A percentile compares a stretch with the other conserved stretches of the same genome.
phyloP scores from a whole-genome alignment of 75 land plant genomes.

The Isoetes taiwanensis region DNA sequence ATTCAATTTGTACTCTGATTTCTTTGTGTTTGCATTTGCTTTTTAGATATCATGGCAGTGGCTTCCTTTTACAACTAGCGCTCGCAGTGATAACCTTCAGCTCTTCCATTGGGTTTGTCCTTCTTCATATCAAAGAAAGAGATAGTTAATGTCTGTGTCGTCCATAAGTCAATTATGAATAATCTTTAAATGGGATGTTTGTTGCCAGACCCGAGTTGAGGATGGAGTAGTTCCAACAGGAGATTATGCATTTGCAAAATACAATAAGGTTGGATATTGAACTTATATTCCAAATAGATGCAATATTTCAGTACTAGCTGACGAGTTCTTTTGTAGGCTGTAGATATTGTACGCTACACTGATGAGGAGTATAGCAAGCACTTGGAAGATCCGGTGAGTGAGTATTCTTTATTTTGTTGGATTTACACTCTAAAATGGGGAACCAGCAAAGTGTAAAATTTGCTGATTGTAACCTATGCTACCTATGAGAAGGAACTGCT shows the following conservation, averaged over 20 bases:
- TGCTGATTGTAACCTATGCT: too few species aligned
- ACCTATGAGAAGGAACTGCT: too few species aligned
- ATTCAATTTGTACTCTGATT: too few species aligned
- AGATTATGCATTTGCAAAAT: conserved; percentile 87
- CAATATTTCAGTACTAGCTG: not conserved
- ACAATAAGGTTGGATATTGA: conserved; percentile 53
- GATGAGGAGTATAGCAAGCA: conserved; percentile 90
- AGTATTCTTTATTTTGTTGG: conserved; percentile 6
- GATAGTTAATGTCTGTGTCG: not conserved
- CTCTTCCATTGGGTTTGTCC: conserved; percentile 76
- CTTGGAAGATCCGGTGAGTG: conserved; percentile 69
- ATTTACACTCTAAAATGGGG: too few species aligned
- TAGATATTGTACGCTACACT: conserved; percentile 70
- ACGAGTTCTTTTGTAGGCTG: conserved; percentile 41
- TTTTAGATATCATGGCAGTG: conserved; percentile 91
- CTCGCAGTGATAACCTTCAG: conserved; percentile 73
- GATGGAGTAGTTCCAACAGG: conserved; percentile 80
- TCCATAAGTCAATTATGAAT: not conserved
- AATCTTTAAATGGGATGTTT: not conserved
- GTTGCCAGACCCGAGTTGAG: conserved; percentile 65
- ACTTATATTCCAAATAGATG: not conserved
- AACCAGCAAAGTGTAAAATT: too few species aligned
- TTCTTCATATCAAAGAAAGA: not conserved
- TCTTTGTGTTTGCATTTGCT: too few species aligned
- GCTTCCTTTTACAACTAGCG: conserved; percentile 82